Evolutionary conservation across 2,329 filamentous ascomycete species (phyloP), one percentile per base, ranked within the genome.

Genomic region (Rasamsonia emersonii): DNA sequence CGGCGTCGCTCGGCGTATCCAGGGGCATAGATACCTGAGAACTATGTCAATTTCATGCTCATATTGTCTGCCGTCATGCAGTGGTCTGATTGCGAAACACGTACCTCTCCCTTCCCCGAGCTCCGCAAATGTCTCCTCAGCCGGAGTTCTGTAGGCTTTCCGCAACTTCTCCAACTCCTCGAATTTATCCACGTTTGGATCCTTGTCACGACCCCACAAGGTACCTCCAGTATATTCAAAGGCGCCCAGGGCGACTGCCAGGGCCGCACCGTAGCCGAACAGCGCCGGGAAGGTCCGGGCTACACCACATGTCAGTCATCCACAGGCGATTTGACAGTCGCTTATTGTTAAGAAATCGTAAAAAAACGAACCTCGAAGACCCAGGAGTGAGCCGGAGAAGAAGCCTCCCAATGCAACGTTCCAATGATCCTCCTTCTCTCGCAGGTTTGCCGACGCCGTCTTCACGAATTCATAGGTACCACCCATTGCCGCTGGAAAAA

Each of bases 21-120:
- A 10, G 82, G 79, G 24, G 75, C 82, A 46, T 79, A 72, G 49
- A 94, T 85, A 34, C 82, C 86, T 94, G 46, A 5, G 9, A 25
- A 15, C 16, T 10, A 16, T 13, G 4, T 41, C 21, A 40, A 32
- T 18, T 24, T 21, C 9, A 18, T 27, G 40, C 41, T 39, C 38
- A 16, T 18, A 33, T 30, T 16, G 4, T 9, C 16, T 5, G 9
- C 10, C 13, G 14, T 26, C 16, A 35, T n/a, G 17, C 4, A 9
- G 13, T 18, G 28, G 7, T 13, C 30, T 15, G 14, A 31, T 9
- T 7, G 17, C 18, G 11, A 14, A 14, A 6, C 33, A 62, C 68
- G 51, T 72, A 89, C 85, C 85, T 74, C 86, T 75, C 45, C 86
- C 86, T 68, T 95, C 88, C 32, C 86, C 88, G 49, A 94, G 54